Percentiles rank a stretch among this genome's conserved stretches.
Evolutionary conservation across 495 filamentous ascomycete species (phyloP).

Genomic region (Filosporella fistucella): DNA sequence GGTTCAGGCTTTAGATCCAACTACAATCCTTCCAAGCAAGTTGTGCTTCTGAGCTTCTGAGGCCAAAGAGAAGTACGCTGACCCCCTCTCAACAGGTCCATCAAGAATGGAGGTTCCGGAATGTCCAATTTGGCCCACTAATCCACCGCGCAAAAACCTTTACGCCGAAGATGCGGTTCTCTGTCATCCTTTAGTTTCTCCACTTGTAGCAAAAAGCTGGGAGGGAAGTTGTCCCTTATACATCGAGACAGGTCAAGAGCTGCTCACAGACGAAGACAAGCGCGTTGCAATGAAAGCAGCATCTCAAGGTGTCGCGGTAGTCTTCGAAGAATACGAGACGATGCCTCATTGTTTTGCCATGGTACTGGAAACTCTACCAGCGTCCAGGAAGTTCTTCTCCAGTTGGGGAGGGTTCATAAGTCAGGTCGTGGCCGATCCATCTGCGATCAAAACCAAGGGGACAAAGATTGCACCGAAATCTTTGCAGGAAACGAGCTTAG

Average conservation of each 20-base stretch:
- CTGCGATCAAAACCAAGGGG: conserved; percentile 37
- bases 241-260: conserved; percentile 74
- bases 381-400: conserved; percentile 46
- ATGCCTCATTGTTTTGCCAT: conserved; percentile 87
- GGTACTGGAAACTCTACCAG: conserved; percentile 49
- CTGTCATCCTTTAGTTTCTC: conserved; percentile 71
- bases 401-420: conserved; percentile 55
- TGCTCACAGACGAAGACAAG: conserved; percentile 67
- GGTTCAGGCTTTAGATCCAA: too few relatives aligned
- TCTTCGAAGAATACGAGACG: conserved; percentile 72
- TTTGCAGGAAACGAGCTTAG: conserved; percentile 43
- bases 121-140: conserved; percentile 66
- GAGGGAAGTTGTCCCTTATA: conserved; percentile 63
- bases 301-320: conserved; percentile 56
- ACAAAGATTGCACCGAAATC: conserved; percentile 53
- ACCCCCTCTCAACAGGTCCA: neutral
- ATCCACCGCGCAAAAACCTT: conserved; percentile 63
- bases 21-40: too few relatives aligned
- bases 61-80: too few relatives aligned
- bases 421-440: conserved; percentile 34
- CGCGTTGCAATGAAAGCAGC: conserved; percentile 56
- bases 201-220: conserved; percentile 65
- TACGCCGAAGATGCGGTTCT: conserved; percentile 61
- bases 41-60: too few relatives aligned
- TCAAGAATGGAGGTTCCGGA: conserved; percentile 35